Evolutionary conservation across 768 basidiomycete genomes (phyloP), one percentile per base, ranked within the genome.

Genomic region (Coprinellus micaceus): DNA sequence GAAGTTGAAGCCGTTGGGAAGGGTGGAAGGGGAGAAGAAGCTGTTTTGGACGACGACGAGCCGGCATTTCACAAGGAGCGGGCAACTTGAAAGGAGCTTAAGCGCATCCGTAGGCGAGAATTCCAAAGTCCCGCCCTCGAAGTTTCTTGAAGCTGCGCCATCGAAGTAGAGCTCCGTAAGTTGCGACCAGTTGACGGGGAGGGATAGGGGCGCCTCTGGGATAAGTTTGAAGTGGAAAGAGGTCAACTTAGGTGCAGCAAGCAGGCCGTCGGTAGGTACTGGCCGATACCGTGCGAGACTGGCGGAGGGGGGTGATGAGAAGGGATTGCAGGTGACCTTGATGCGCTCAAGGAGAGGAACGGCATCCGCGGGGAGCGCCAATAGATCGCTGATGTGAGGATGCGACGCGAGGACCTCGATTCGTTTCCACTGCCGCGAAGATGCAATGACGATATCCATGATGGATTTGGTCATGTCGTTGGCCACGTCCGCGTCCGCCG

Each of bases 221-320:
- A 51, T 30, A 30, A 51, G 49, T 37, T 51, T 51, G 33, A 39
- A 51, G 49, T 51, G 49, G 49, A 51, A 51, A 11, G 49, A 51
- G 13, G 49, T 36, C 19, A 51, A 21, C 29, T 30, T 33, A 9
- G 49, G 49, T 9, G 49, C 49, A n/a, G 49, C 29, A 29, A 51
- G 30, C 49, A 51, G 21, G 17, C 49, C 49, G 33, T 30, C 30
- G 10, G 49, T 29, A n/a, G 49, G 30, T 10, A 37, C 49, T 30
- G 26, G 15, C 17, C 49, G 29, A 30, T 51, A 51, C 21, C 29
- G 29, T 26, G 49, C 33, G 7, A 29, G 33, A 22, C 19, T 36
- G 6, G 29, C 10, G 15, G 49, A 15, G 9, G 49, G 49, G 21
- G 49, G 21, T 29, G 33, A 10, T 17, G 49, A 51, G 19, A 36